These are phyloP conservation scores for Fereydounia khargensis DNA, from an alignment of 1,284 basidiomycete genomes.

Conservation along the genomic window DNA sequence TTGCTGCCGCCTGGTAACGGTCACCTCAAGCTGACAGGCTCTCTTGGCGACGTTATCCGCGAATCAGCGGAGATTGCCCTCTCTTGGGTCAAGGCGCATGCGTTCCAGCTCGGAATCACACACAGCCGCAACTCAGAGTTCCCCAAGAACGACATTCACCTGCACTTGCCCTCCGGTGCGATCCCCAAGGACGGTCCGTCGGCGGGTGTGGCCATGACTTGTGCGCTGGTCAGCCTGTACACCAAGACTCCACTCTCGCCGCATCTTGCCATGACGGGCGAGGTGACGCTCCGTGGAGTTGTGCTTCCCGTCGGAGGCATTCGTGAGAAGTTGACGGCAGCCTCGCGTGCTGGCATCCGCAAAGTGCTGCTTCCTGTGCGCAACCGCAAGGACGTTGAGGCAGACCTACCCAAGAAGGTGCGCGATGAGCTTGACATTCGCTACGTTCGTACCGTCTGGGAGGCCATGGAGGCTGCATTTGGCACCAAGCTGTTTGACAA, in stretches of 20 bases:
- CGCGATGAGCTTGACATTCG: constrained; percentile 72
- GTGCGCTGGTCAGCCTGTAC: constrained; percentile 77
- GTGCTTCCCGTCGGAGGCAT: constrained; percentile 55
- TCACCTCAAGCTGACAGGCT: constrained; percentile 73
- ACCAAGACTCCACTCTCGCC: constrained; percentile 65
- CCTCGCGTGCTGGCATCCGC: constrained; percentile 72
- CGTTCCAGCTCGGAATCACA: constrained; percentile 76
- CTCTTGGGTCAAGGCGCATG: constrained; percentile 68
- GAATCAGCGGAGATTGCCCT: constrained; percentile 83
- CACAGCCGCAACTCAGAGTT: constrained; percentile 69
- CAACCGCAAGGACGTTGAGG: constrained; percentile 80
- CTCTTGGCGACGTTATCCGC: constrained; percentile 70
- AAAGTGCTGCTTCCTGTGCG: constrained; percentile 78
- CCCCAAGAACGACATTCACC: constrained; percentile 76
- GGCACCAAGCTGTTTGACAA: constrained; percentile 42
- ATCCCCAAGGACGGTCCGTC: constrained; percentile 84
- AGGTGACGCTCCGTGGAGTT: constrained; percentile 50
- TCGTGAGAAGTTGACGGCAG: constrained; percentile 53
- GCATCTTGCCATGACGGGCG: constrained; percentile 54
- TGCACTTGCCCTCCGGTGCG: constrained; percentile 82
- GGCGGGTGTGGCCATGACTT: constrained; percentile 82
- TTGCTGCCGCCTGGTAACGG: constrained; percentile 69
- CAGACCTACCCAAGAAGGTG: constrained; percentile 73
- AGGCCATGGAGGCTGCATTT: constrained; percentile 70
- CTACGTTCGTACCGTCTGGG: constrained; percentile 73